Conservation (phyloP, 106 monocot genomes). For the Dactylorhiza incarnata region DNA sequence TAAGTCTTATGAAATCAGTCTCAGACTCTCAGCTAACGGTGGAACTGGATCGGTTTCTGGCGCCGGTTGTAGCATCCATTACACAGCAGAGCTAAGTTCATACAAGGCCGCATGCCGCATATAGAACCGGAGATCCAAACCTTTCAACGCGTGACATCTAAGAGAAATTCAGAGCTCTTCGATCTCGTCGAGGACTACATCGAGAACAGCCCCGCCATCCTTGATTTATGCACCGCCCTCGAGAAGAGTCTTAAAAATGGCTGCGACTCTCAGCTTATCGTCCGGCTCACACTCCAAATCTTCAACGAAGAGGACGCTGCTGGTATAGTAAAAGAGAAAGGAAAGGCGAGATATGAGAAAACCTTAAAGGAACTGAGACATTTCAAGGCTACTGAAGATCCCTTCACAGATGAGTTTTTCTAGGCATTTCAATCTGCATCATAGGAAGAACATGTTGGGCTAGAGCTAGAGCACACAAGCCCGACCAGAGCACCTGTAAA, state of each 20-base stretch:
- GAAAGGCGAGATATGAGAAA: slow-evolving; percentile 34
- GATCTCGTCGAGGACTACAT: slow-evolving; percentile 84
- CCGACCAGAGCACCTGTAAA: too few species aligned
- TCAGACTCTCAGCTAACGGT: too few species aligned
- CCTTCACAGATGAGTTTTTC: slow-evolving; percentile 82
- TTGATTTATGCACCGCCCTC: slow-evolving; percentile 81
- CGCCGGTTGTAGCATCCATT: slow-evolving; percentile 12
- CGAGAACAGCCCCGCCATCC: slow-evolving; percentile 69
- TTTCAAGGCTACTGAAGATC: slow-evolving; percentile 57
- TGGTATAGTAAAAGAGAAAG: neutral
- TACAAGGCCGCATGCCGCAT: slow-evolving; percentile 64
- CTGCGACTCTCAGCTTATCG: slow-evolving; percentile 56
- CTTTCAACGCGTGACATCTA: slow-evolving; percentile 92
- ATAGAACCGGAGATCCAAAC: slow-evolving; percentile 57
- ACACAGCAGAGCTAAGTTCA: slow-evolving; percentile 43
- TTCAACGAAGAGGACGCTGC: slow-evolving; percentile 33
- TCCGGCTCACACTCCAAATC: slow-evolving; percentile 65
- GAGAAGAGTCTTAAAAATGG: slow-evolving; percentile 72
- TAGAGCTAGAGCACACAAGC: too few species aligned
- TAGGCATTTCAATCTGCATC: slow-evolving; percentile 51
- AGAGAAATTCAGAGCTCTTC: slow-evolving; percentile 79
- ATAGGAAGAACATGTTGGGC: slow-evolving; percentile 57
- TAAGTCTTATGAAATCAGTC: too few species aligned
- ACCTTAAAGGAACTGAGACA: slow-evolving; percentile 62
- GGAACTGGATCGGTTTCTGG: neutral